A percentile compares a stretch with the other conserved stretches of the same genome.
phyloP scores from a whole-genome alignment of 192 early-diverging fungal species.

The Coemansia sp. region DNA sequence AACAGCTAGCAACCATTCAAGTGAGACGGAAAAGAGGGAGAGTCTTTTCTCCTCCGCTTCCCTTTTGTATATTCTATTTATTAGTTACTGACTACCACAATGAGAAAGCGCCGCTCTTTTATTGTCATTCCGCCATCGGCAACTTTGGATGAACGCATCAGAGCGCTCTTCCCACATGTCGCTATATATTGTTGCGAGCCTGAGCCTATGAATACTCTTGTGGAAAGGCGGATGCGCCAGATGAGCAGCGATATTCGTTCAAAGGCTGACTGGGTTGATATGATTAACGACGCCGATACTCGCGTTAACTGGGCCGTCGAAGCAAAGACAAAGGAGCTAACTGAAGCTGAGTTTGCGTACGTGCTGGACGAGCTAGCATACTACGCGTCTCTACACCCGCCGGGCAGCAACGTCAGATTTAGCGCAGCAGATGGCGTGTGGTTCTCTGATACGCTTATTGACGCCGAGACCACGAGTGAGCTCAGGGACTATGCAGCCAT shows the following conservation, averaged over 20 bases:
- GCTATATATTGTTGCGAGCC: neutral
- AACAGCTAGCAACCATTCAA: no score
- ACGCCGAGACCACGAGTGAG: neutral
- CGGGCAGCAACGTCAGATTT: neutral
- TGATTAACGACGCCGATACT: no score
- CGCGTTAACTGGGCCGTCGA: no score
- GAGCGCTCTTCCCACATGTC: neutral
- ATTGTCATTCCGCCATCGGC: neutral
- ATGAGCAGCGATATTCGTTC: no score
- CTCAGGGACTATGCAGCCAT: neutral
- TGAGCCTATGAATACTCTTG: neutral
- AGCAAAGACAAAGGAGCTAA: neutral
- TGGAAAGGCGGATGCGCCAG: neutral
- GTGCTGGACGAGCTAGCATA: slow-evolving; percentile 31
- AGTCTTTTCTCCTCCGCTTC: no score
- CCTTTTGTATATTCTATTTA: neutral
- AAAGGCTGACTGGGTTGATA: no score
- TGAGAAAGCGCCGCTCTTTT: neutral
- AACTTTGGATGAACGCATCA: neutral
- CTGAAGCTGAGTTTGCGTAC: slow-evolving; percentile 16
- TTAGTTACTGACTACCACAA: neutral
- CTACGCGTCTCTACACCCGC: slow-evolving; percentile 8
- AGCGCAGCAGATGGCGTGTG: no score
- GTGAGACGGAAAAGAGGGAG: no score
- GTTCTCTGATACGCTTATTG: slow-evolving; percentile 22